Evolutionary conservation across 352 stramenopile genomes (phyloP), one percentile per base, ranked within the genome.

Genomic region (Phytophthora vignae): DNA sequence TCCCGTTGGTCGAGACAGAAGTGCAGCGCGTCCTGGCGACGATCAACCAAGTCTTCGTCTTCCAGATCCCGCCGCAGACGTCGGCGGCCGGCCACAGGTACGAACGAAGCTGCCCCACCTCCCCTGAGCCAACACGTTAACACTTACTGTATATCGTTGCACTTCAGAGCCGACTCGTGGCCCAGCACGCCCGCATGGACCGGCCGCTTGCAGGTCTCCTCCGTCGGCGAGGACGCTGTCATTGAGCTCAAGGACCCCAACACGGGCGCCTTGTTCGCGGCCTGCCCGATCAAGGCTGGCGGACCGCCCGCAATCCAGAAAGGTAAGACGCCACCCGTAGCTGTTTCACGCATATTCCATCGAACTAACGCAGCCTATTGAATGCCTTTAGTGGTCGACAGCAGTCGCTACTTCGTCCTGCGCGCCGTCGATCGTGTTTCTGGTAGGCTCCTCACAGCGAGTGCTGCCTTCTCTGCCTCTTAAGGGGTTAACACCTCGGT

Each of bases 361-460:
- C 33, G 33, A 44, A 50, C 50, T 76, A 48, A 55, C 17, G 60
- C 2, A 38, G 5, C 61, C 71, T 19, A 49, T 25, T 60, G 6
- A 19, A 9, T 36, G 22, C 59, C 27, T 40, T 0, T 58, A 90
- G 85, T 92, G 27, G 87, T 98, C 2, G 94, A 98, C 60, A 97
- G 90, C 44, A 97, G 88, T 71, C 81, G 94, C n/a, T 98, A 98
- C 81, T 98, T 98, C 83, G 94, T 98, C 2, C 71, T 98, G 25
- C 78, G 92, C 38, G 95, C 97, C 68, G 92, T 97, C 46, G 96
- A 98, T 82, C 87, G 85, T 33, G 86, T 87, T 9, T 91, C 85
- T 56, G 81, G 84, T 90, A 71, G 44, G 69, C 11, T 52, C 33
- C 4, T 40, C 33, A 55, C 38, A 21, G 42, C 42, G n/a, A 53